Base-by-base conservation (phyloP, 2,329 filamentous ascomycete genomes). In the Ceratocystis diversiconidia region DNA sequence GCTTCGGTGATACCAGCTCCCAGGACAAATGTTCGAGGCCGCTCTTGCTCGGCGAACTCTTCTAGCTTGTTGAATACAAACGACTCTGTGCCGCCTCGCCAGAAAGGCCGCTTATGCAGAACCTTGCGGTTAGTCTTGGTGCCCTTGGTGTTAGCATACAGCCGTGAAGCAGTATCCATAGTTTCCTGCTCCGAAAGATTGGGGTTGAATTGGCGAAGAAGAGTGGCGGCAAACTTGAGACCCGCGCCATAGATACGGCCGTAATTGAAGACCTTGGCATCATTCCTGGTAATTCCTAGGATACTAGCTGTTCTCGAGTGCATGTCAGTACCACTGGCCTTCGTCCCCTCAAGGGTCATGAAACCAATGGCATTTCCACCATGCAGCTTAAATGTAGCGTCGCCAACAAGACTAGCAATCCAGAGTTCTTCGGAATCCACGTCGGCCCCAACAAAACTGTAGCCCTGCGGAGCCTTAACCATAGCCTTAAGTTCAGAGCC, bases 51-150 rank as follows among this genome's bases (percentile, higher is more conserved):
- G 2, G 95, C 94, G 75, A 99, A 99, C 71, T 96, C 91, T 77
- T 99, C 95, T 0, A 99, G 83, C 72, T 90, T 94, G 76, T 99
- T 99, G 80, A 99, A 99, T 6, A 99, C 92, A 70, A 97, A 94
- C 0, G 90, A 96, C 74, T 99, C 94, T 0, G 94, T 97, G 6
- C 94, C 94, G 36, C 94, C 94, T 63, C 92, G 85, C 92, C 94
- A 99, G 74, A 99, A 99, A 0, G 88, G 77, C 6, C 85, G 81
- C 66, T 90, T 86, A 71, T 85, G 82, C 5, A 97, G 76, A 0
- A 79, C 71, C 70, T 87, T 94, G 32, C 89, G 82, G 57, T 79
- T 87, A 0, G 90, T 95, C 72, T 94, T 94, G 63, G 85, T 83
- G 28, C 94, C 94, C 74, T 99, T 99, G 1, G 94, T 99, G 68